Conservation (phyloP, 2,329 filamentous ascomycete species). For the Dothidotthia symphoricarpi region DNA sequence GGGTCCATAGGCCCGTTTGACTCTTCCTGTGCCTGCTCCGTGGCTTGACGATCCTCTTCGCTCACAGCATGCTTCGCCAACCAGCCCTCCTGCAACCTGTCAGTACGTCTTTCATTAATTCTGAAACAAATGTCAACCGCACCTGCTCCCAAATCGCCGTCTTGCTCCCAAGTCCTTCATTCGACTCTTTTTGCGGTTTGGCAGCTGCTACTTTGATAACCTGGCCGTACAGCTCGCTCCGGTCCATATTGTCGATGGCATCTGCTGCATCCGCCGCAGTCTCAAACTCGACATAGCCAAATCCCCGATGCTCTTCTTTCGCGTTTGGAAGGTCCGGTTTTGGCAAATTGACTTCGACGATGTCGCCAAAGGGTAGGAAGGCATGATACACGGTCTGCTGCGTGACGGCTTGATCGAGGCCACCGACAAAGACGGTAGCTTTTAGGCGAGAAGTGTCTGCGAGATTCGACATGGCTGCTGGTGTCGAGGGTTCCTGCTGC, state of each 20-base stretch:
- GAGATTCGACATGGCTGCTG: slow-evolving; percentile 54
- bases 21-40: slow-evolving; percentile 54
- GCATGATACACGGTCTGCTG: slow-evolving; percentile 76
- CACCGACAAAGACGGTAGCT: slow-evolving; percentile 88
- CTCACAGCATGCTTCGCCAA: slow-evolving; percentile 81
- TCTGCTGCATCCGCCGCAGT: slow-evolving; percentile 81
- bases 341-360: slow-evolving; percentile 84
- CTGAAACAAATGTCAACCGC: slow-evolving; percentile 32
- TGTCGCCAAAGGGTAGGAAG: slow-evolving; percentile 95
- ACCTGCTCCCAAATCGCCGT: slow-evolving; percentile 98
- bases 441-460: slow-evolving; percentile 81
- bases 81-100: slow-evolving; percentile 74
- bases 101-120: slow-evolving; percentile 6
- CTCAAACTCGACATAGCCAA: slow-evolving; percentile 96
- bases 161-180: slow-evolving; percentile 86
- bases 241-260: slow-evolving; percentile 99
- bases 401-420: slow-evolving; percentile 77
- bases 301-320: slow-evolving; percentile 79
- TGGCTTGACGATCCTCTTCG: slow-evolving; percentile 70
- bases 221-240: slow-evolving; percentile 88
- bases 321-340: slow-evolving; percentile 81
- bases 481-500: neutral
- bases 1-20: slow-evolving; percentile 68
- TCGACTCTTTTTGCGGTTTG: slow-evolving; percentile 84
- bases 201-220: slow-evolving; percentile 90